These are phyloP conservation scores for Nigrograna mackinnonii DNA, from an alignment of 2,329 filamentous ascomycete species.

Conservation along the genomic window DNA sequence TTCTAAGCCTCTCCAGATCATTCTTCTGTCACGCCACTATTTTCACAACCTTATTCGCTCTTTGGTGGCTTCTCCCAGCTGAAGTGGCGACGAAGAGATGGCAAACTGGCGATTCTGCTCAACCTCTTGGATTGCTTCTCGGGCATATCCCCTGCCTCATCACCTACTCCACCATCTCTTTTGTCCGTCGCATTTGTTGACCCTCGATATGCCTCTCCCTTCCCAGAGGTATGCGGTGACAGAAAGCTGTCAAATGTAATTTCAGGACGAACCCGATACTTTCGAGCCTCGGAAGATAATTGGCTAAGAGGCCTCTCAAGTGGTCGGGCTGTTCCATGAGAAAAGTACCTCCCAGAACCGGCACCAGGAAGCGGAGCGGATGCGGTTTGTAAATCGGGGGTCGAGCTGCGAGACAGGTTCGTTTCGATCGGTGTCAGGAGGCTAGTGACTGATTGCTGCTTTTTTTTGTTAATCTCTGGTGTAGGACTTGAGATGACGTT, in stretches of 20 bases:
- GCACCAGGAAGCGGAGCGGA: neutral
- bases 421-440: neutral
- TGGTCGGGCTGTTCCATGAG: neutral
- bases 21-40: too few species aligned
- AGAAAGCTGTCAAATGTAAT: slow-evolving; percentile 31
- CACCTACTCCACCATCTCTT: slow-evolving; percentile 33
- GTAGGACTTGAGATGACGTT: neutral
- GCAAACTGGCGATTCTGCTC: slow-evolving; percentile 1
- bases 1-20: too few species aligned
- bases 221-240: slow-evolving; percentile 25
- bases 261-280: slow-evolving; percentile 12
- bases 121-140: neutral
- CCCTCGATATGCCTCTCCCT: slow-evolving; percentile 23
- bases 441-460: neutral
- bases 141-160: neutral
- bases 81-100: too few species aligned
- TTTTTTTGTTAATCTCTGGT: neutral
- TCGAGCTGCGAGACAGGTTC: too few species aligned
- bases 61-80: too few species aligned
- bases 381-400: neutral
- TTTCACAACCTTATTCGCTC: too few species aligned
- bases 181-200: slow-evolving; percentile 10
- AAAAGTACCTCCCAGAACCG: neutral
- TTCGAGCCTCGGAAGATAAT: slow-evolving; percentile 1
- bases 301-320: neutral